These are phyloP conservation scores for Larix sibirica DNA, from an alignment of 83 land plant species.

Conservation along the genomic window DNA sequence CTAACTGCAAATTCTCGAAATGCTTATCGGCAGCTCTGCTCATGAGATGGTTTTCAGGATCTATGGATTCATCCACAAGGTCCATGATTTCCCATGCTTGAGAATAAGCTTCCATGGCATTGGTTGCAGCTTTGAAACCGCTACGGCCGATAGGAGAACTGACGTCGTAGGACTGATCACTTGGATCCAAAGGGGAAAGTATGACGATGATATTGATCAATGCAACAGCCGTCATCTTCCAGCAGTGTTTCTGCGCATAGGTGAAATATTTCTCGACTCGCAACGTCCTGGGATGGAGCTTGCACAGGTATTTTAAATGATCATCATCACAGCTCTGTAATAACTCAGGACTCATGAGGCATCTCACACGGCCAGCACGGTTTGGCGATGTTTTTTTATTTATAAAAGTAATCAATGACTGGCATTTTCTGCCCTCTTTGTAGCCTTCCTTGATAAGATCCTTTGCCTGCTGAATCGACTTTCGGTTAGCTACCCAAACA, in stretches of 20 bases:
- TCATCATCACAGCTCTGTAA: neutral
- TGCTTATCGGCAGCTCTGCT: neutral
- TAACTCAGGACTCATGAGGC: neutral
- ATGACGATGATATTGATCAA: neutral
- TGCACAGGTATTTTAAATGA: neutral
- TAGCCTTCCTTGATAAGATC: neutral
- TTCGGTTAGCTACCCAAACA: neutral
- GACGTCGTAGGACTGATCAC: neutral
- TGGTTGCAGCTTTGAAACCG: neutral
- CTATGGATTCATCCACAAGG: neutral
- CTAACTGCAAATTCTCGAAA: neutral
- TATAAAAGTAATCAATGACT: neutral
- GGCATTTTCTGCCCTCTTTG: neutral
- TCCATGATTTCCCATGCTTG: conserved; percentile 11
- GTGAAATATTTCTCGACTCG: neutral
- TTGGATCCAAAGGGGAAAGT: neutral
- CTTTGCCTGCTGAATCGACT: neutral
- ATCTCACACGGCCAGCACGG: neutral
- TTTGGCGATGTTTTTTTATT: neutral
- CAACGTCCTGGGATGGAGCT: neutral
- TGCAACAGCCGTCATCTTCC: neutral
- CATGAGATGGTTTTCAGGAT: neutral
- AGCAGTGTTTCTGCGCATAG: neutral
- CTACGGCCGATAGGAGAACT: neutral
- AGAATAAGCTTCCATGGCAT: neutral